Conservation (phyloP, 1,139 yeast species). For the Suhomyces bribrorum region DNA sequence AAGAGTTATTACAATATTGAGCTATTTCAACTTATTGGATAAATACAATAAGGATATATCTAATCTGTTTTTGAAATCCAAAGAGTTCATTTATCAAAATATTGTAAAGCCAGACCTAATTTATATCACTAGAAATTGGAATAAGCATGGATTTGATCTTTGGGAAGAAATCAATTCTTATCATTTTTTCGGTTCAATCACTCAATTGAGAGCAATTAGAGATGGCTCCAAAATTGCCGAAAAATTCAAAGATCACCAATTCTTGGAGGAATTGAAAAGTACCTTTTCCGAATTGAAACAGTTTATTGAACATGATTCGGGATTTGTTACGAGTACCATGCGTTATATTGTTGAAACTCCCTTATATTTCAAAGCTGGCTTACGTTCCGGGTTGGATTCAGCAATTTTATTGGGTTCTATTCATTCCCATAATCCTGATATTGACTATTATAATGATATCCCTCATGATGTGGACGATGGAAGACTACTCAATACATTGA, state of each 20-base stretch:
- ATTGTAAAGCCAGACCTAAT: conserved; percentile 71
- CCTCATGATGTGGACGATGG: conserved; percentile 64
- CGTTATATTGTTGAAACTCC: conserved; percentile 76
- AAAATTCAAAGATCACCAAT: conserved; percentile 33
- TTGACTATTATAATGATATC: conserved; percentile 32
- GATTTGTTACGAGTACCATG: conserved; percentile 42
- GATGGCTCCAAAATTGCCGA: conserved; percentile 55
- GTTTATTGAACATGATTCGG: conserved; percentile 44
- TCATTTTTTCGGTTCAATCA: conserved; percentile 78
- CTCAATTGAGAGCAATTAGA: conserved; percentile 69
- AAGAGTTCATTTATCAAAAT: conserved; percentile 44
- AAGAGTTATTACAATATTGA: conserved; percentile 63
- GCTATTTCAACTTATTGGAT: conserved; percentile 51
- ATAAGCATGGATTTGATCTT: conserved; percentile 68
- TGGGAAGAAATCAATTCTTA: conserved; percentile 86
- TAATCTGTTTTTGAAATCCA: conserved; percentile 24
- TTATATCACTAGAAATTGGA: conserved; percentile 68
- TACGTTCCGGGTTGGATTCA: conserved; percentile 75
- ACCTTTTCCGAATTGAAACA: conserved; percentile 30
- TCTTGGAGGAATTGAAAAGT: conserved; percentile 18
- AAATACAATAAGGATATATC: conserved; percentile 29
- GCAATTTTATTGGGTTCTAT: conserved; percentile 74
- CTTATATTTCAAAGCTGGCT: conserved; percentile 32
- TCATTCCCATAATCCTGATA: conserved; percentile 58
- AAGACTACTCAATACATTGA: conserved; percentile 57